Evolutionary conservation across 169 alveolate genomes (phyloP).

Genomic region (Blepharisma undulans): DNA sequence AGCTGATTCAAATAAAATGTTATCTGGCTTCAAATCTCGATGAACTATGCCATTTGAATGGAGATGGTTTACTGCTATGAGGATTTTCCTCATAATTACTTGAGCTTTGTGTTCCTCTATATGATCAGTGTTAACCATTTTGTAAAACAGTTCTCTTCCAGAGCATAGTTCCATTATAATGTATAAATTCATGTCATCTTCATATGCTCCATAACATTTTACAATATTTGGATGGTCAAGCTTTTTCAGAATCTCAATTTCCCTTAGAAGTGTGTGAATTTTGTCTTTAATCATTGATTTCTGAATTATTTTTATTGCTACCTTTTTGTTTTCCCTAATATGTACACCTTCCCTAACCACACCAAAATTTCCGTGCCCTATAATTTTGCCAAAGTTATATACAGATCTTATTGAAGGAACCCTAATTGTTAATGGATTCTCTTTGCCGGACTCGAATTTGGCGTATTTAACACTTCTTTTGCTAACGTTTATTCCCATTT

Average conservation of each 20-base stretch:
- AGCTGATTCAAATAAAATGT: constrained; percentile 52
- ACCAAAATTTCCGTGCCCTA: constrained; percentile 1
- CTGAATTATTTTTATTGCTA: constrained; percentile 19
- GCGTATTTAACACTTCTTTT: background rate
- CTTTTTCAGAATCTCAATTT: background rate
- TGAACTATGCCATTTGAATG: constrained; percentile 62
- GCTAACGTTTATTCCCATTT: background rate
- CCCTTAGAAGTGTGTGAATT: background rate
- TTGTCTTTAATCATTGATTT: background rate
- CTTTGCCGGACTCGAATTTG: background rate
- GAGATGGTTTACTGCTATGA: constrained; percentile 60
- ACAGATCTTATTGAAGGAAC: background rate
- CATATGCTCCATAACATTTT: constrained; percentile 67
- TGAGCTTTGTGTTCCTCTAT: constrained; percentile 51
- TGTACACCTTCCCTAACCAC: constrained; percentile 6
- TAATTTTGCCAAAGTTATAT: background rate
- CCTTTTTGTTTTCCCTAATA: background rate
- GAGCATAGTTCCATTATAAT: constrained; percentile 61
- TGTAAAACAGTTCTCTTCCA: constrained; percentile 41
- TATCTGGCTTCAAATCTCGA: constrained; percentile 74
- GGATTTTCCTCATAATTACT: constrained; percentile 40
- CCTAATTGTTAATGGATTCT: background rate
- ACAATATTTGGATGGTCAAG: constrained; percentile 75
- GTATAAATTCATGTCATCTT: constrained; percentile 67
- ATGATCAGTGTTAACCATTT: constrained; percentile 37